Base-by-base conservation (phyloP, 768 basidiomycete genomes). In the Crepidotus variabilis region DNA sequence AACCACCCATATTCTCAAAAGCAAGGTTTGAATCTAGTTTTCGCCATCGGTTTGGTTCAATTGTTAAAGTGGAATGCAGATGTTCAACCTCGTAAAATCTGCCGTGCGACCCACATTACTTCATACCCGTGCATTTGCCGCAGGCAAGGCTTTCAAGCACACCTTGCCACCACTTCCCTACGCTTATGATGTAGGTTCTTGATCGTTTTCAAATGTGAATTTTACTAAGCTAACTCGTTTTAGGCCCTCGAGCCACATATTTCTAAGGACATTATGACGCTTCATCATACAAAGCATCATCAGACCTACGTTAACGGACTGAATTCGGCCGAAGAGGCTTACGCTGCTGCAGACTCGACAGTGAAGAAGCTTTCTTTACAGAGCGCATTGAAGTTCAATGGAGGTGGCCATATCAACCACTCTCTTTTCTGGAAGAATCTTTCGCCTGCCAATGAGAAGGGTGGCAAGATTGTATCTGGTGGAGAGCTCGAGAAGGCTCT, bases 361-460 rank as follows among this genome's bases (percentile, higher is more conserved):
- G 87, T 86, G 68, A 86, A 88, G 63, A 76, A 80, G 60, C 96
- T 99, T 70, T 81, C 81, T 2, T 82, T 98, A 16, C 96, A 98
- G 71, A 75, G 88, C 13, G 94, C 96, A 8, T 77, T 99, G 68
- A 98, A 94, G 75, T 99, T 98, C 75, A 96, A 97, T 71, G 95
- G 95, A n/a, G 95, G 95, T 66, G 92, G 93, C 84, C 94, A 95
- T 67, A 92, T 95, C 69, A 97, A 97, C 73, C 94, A 96, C 72
- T 85, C 94, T 13, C 78, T 98, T 33, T 99, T 99, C 81, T 99
- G 97, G 97, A 92, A 88, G 73, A 98, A 96, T 74, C 83, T 99
- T 61, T 89, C 94, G 0, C 97, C 97, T 2, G 71, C 73, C 21
- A 72, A 72, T 50, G 69, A 69, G 43, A 82, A 79, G 8, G 90